A percentile compares a stretch with the other conserved stretches of the same genome.
These are phyloP conservation scores for Corylus heterophylla DNA, from an alignment of 306 rosid species.

Conservation along the genomic window DNA sequence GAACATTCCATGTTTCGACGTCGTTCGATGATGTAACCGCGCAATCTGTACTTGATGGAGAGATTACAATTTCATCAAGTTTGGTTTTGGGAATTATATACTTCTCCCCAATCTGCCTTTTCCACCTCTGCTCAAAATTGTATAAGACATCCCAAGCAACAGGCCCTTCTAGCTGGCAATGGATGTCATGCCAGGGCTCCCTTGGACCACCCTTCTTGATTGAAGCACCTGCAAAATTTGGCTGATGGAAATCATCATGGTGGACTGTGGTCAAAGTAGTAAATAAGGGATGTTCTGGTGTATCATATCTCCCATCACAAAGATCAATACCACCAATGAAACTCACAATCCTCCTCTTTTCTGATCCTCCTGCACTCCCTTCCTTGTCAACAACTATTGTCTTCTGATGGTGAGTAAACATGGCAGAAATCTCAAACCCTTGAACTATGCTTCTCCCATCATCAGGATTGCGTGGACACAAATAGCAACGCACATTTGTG, in stretches of 20 bases:
- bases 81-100: constrained; percentile 34
- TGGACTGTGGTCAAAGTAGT: constrained; percentile 52
- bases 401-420: constrained; percentile 94
- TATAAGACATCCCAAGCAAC: constrained; percentile 78
- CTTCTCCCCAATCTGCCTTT: constrained; percentile 51
- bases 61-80: constrained; percentile 33
- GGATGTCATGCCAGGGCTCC: constrained; percentile 98
- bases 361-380: constrained; percentile 16
- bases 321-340: constrained; percentile 87
- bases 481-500: constrained; percentile 59
- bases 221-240: constrained; percentile 66
- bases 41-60: constrained; percentile 4
- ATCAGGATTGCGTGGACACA: constrained; percentile 77
- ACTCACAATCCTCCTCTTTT: constrained; percentile 50
- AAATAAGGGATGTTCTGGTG: constrained; percentile 64
- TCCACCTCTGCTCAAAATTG: constrained; percentile 88
- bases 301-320: constrained; percentile 87
- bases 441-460: constrained; percentile 60
- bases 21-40: constrained; percentile 22
- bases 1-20: constrained; percentile 67
- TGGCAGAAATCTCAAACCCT: constrained; percentile 52
- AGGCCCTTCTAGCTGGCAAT: constrained; percentile 74
- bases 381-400: constrained; percentile 58
- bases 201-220: constrained; percentile 84
- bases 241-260: constrained; percentile 75